Evolutionary conservation across 371 early-diverging fungal species (phyloP).

Genomic region (Syncephalastrum racemosum): DNA sequence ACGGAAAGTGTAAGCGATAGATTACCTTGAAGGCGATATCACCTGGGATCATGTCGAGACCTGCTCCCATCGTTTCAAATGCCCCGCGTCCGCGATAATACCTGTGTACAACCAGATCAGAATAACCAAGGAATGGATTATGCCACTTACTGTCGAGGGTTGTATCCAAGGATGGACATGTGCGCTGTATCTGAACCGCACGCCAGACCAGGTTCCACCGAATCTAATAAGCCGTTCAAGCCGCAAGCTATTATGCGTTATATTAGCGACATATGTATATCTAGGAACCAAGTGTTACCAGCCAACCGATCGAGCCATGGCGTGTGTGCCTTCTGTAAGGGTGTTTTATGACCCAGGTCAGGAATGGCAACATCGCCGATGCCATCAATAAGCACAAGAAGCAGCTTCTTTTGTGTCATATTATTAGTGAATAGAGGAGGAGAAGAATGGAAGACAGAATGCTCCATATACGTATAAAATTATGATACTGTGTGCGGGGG

Average conservation of each 20-base stretch:
- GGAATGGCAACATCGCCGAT: slow-evolving; percentile 47
- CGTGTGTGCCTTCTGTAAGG: slow-evolving; percentile 40
- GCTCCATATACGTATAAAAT: too few relatives aligned
- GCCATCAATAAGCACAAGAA: slow-evolving; percentile 53
- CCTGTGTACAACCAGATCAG: slow-evolving; percentile 13
- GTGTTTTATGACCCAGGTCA: slow-evolving; percentile 30
- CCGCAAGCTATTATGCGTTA: slow-evolving; percentile 28
- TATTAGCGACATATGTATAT: not conserved
- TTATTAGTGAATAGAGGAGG: too few relatives aligned
- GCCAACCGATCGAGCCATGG: slow-evolving; percentile 47
- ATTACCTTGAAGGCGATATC: slow-evolving; percentile 60
- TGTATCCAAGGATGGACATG: slow-evolving; percentile 29
- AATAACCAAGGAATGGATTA: not conserved
- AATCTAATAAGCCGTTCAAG: slow-evolving; percentile 48
- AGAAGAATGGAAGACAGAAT: too few relatives aligned
- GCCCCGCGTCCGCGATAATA: slow-evolving; percentile 56
- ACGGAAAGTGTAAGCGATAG: not conserved
- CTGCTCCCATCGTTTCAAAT: slow-evolving; percentile 60
- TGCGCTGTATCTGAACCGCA: slow-evolving; percentile 62
- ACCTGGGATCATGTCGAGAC: slow-evolving; percentile 51
- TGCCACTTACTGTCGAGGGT: slow-evolving; percentile 22
- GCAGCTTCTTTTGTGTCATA: slow-evolving; percentile 21
- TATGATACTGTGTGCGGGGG: too few relatives aligned
- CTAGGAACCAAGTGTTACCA: slow-evolving; percentile 13
- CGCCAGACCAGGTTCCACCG: slow-evolving; percentile 56